Evolutionary conservation across 768 basidiomycete species (phyloP), one percentile per base, ranked within the genome.

Genomic region (Hericium rajendrae): DNA sequence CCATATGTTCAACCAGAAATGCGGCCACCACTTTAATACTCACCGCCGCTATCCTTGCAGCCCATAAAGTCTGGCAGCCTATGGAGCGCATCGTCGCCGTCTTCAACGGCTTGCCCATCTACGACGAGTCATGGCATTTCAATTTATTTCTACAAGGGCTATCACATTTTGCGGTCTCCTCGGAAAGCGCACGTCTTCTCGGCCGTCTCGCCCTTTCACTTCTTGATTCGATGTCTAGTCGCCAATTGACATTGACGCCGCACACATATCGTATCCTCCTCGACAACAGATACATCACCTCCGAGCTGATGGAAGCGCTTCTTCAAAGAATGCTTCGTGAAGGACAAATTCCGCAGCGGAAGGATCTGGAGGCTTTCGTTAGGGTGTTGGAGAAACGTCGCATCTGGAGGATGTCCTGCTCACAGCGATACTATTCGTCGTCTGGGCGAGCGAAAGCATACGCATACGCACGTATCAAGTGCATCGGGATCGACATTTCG

Each of bases 311-410:
- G 13, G 74, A 75, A 48, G 72, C 72, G 39, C 69, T 86, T 18
- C 76, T 70, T 12, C 62, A 68, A 20, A 71, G 73, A 20, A 78
- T 78, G 76, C 64, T 68, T 0, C 69, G 67, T 20, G 72, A 78
- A 48, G 71, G 72, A 3, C 57, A 72, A 38, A 68, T 73, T 0
- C 79, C 78, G 4, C 71, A 69, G 0, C 69, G 69, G 2, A 62
- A 65, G 4, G 78, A 82, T 49, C 72, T 82, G 3, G 79, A 82
- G 54, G 68, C 73, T 0, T 77, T 77, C 53, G 71, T 83, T 2
- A 74, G 76, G 12, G 66, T 80, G 16, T 80, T 77, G 48, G 69
- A 79, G 0, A 72, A 72, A n/a, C 57, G 75, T 20, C 77, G 78
- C 0, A 69, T 67, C 74, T 78, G 5, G 70, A 76, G 50, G 66